Evolutionary conservation across 31 red algal genomes (phyloP).

Genomic region (Odonthalia washingtoniensis): DNA sequence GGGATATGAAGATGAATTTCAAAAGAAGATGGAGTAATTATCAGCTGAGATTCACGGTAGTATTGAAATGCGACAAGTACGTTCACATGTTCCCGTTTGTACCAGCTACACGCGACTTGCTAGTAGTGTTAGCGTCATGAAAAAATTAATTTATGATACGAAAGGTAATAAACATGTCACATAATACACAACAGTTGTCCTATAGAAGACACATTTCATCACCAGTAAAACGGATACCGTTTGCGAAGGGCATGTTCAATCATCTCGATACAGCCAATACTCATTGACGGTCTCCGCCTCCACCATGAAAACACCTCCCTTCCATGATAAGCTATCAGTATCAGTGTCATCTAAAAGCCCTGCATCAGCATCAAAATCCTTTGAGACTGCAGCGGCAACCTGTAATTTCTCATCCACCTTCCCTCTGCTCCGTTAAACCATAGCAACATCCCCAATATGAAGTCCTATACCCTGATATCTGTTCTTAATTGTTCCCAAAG

Average conservation of each 20-base stretch:
- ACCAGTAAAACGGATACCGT: conserved; percentile 75
- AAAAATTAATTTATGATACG: too few species aligned
- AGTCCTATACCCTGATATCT: conserved; percentile 59
- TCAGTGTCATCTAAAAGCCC: conserved; percentile 73
- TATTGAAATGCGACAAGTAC: too few species aligned
- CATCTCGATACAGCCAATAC: conserved; percentile 74
- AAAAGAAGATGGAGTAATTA: too few species aligned
- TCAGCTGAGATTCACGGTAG: too few species aligned
- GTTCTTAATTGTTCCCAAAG: conserved; percentile 73
- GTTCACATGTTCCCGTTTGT: too few species aligned
- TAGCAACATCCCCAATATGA: conserved; percentile 66
- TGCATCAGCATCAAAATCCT: conserved; percentile 57
- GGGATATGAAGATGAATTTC: too few species aligned
- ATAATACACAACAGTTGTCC: too few species aligned
- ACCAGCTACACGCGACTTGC: too few species aligned
- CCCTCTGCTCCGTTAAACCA: conserved; percentile 68
- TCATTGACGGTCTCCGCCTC: conserved; percentile 74
- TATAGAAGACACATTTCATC: too few species aligned
- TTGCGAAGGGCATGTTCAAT: conserved; percentile 69
- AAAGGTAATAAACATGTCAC: too few species aligned
- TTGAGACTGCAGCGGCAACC: conserved; percentile 65
- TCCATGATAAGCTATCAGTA: conserved; percentile 71
- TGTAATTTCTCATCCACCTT: conserved; percentile 74
- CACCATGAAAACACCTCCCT: conserved; percentile 76
- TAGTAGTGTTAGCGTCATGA: too few species aligned